phyloP scores from a whole-genome alignment of 2,329 filamentous ascomycete species.

The Cladobotryum protrusum region DNA sequence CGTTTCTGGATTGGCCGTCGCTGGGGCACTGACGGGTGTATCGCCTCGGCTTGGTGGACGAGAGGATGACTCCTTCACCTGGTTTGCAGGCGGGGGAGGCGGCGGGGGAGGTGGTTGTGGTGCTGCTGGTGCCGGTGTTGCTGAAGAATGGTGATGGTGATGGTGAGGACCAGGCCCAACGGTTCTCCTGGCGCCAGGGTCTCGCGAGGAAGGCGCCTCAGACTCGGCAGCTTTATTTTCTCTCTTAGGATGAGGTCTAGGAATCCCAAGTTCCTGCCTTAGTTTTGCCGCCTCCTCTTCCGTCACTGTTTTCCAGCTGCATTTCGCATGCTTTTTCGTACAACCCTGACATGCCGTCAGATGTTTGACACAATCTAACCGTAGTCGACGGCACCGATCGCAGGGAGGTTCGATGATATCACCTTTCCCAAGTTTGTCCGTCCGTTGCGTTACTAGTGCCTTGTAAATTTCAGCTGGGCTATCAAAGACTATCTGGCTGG shows the following conservation, averaged over 20 bases:
- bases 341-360: conserved; percentile 81
- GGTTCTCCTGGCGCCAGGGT: not conserved
- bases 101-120: not conserved
- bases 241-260: not conserved
- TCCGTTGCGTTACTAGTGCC: conserved; percentile 62
- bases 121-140: not conserved
- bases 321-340: conserved; percentile 86
- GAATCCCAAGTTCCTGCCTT: conserved; percentile 22
- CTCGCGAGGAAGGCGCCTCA: not conserved
- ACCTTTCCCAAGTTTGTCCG: conserved; percentile 69
- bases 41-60: conserved; percentile 18
- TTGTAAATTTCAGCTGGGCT: conserved; percentile 30
- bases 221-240: not conserved
- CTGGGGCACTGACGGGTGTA: conserved; percentile 5
- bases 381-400: conserved; percentile 72
- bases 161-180: not conserved
- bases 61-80: conserved; percentile 14
- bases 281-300: conserved; percentile 53
- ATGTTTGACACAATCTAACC: conserved; percentile 79
- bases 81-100: not conserved
- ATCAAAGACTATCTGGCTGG: conserved; percentile 11
- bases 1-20: not conserved
- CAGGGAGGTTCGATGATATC: conserved; percentile 75
- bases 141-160: not conserved
- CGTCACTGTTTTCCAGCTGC: conserved; percentile 75